phyloP scores from a whole-genome alignment of 2,329 filamentous ascomycete species.

The Mycocentrospora acerina region DNA sequence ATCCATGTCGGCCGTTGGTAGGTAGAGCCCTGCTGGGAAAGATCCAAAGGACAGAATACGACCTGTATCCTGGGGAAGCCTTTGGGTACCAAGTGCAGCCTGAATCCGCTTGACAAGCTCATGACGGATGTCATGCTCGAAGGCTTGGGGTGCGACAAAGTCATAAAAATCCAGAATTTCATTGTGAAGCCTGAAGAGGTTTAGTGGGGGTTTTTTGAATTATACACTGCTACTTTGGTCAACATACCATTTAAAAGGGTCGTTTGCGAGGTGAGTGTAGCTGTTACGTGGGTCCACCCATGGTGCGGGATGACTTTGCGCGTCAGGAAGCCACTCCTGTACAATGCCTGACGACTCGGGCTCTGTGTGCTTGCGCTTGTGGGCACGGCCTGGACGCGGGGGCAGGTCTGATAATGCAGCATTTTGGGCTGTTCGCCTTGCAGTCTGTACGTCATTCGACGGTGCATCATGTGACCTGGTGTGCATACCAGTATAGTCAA shows the following conservation, averaged over 20 bases:
- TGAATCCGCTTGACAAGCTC: conserved; percentile 72
- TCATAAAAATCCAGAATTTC: conserved; percentile 89
- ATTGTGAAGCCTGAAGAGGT: conserved; percentile 69
- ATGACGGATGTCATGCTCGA: conserved; percentile 73
- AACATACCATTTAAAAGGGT: conserved; percentile 52
- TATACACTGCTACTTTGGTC: background rate
- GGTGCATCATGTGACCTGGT: too few relatives aligned
- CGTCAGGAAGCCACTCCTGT: conserved; percentile 45
- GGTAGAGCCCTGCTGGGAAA: conserved; percentile 77
- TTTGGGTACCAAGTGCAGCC: conserved; percentile 50
- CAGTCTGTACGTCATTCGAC: too few relatives aligned
- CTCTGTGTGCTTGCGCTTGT: conserved; percentile 69
- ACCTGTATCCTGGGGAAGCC: conserved; percentile 44
- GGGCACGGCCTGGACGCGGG: conserved; percentile 9
- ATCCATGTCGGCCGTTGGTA: conserved; percentile 88
- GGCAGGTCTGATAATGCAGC: conserved; percentile 13
- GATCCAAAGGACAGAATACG: conserved; percentile 83
- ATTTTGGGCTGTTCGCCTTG: conserved; percentile 6
- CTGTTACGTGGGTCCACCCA: conserved; percentile 20
- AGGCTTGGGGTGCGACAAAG: conserved; percentile 74
- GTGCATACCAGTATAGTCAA: conserved; percentile 4
- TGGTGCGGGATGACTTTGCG: conserved; percentile 54
- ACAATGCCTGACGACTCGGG: conserved; percentile 38
- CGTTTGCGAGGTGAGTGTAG: conserved; percentile 57
- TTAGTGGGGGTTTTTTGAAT: background rate